Evolutionary conservation across 441 rosid species (phyloP).

Genomic region (Pelargonium cotyledonis): DNA sequence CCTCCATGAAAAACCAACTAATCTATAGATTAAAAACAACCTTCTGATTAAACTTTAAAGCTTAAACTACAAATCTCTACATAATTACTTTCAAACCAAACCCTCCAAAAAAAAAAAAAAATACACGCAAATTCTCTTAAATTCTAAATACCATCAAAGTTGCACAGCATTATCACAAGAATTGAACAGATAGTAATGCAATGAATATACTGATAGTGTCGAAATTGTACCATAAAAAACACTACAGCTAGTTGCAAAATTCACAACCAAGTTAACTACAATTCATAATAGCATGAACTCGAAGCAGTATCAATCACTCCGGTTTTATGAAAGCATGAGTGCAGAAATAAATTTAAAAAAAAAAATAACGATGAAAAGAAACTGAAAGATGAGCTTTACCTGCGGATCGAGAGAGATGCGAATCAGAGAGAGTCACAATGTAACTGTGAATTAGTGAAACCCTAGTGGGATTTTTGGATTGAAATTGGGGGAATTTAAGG

Average conservation of each 20-base stretch:
- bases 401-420: background rate
- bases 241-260: too few species aligned
- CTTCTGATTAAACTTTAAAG: too few species aligned
- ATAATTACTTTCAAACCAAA: background rate
- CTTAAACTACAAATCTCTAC: background rate
- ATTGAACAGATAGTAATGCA: background rate
- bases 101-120: too few species aligned
- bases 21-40: background rate
- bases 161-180: background rate
- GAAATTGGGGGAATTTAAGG: background rate
- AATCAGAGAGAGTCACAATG: background rate
- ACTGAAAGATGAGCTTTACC: background rate
- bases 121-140: too few species aligned
- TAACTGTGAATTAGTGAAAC: background rate
- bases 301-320: too few species aligned
- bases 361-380: background rate
- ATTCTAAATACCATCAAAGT: background rate
- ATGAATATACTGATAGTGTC: background rate
- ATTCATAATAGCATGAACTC: too few species aligned
- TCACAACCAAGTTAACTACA: too few species aligned
- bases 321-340: too few species aligned
- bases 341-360: background rate
- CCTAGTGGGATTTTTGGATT: background rate
- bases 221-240: too few species aligned
- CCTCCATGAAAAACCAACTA: slow-evolving; percentile 5